These are phyloP conservation scores for Fusarium algeriense DNA, from an alignment of 2,329 filamentous ascomycete genomes.

Conservation along the genomic window DNA sequence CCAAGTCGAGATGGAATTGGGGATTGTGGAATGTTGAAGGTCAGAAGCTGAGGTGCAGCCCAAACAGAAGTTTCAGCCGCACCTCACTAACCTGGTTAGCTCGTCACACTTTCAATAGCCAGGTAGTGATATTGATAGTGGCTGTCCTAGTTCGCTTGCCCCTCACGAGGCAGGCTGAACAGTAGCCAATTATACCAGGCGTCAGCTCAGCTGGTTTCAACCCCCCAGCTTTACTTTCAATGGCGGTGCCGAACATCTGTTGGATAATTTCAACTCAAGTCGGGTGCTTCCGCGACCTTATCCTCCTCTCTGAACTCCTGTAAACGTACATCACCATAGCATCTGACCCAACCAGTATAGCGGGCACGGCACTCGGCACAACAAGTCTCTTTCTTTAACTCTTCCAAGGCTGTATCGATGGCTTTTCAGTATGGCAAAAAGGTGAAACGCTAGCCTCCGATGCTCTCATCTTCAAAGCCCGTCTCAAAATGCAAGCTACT, in stretches of 20 bases:
- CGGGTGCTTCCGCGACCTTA: no score
- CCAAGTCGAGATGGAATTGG: no score
- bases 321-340: background rate
- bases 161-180: background rate
- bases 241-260: background rate
- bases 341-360: background rate
- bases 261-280: no score
- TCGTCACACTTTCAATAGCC: background rate
- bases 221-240: rapidly evolving
- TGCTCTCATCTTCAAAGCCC: background rate
- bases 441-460: rapidly evolving
- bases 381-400: background rate
- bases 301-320: no score
- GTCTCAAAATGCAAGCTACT: background rate
- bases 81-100: background rate
- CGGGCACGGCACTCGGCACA: background rate
- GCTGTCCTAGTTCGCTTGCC: background rate
- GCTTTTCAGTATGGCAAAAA: background rate
- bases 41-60: background rate
- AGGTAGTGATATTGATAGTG: background rate
- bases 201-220: background rate
- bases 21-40: background rate
- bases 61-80: background rate
- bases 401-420: background rate
- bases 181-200: background rate